Conservation (phyloP, 495 filamentous ascomycete genomes). For the Neurospora sp. region DNA sequence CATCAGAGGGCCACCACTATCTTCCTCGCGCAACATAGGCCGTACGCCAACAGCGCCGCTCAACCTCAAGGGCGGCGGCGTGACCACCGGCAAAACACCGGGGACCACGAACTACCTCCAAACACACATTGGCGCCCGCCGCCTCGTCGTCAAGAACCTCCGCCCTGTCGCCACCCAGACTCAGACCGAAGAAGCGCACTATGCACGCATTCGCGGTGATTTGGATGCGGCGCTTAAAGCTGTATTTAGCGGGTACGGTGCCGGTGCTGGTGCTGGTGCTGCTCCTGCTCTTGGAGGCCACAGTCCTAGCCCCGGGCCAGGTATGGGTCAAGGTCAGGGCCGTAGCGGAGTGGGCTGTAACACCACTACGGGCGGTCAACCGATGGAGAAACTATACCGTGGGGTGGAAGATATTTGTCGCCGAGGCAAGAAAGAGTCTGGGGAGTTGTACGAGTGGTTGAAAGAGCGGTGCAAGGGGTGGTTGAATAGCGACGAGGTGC, state of each 20-base stretch:
- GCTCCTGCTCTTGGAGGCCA: not conserved
- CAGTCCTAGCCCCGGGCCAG: not conserved
- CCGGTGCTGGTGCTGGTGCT: not conserved
- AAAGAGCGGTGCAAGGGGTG: conserved; percentile 52
- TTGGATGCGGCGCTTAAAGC: conserved; percentile 60
- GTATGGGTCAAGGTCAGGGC: not conserved
- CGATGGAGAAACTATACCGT: conserved; percentile 79
- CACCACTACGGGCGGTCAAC: conserved; percentile 24
- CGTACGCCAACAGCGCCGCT: not conserved
- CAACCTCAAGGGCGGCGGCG: not conserved
- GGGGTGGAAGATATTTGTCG: conserved; percentile 86
- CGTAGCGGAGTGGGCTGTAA: not conserved
- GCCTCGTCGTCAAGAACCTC: conserved; percentile 80
- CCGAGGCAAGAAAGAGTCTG: conserved; percentile 47
- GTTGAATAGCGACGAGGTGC: conserved; percentile 44
- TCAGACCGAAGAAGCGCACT: conserved; percentile 46
- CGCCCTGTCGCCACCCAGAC: conserved; percentile 44
- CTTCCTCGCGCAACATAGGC: not conserved
- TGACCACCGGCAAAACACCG: not conserved
- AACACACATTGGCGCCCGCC: conserved; percentile 59
- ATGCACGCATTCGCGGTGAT: conserved; percentile 58
- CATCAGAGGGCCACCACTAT: not conserved
- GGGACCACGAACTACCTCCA: conserved; percentile 31
- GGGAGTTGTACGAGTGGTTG: conserved; percentile 52
- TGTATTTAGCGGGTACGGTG: conserved; percentile 43